These are phyloP conservation scores for Stephania cephalantha DNA, from an alignment of 164 flowering plant species.

Conservation along the genomic window DNA sequence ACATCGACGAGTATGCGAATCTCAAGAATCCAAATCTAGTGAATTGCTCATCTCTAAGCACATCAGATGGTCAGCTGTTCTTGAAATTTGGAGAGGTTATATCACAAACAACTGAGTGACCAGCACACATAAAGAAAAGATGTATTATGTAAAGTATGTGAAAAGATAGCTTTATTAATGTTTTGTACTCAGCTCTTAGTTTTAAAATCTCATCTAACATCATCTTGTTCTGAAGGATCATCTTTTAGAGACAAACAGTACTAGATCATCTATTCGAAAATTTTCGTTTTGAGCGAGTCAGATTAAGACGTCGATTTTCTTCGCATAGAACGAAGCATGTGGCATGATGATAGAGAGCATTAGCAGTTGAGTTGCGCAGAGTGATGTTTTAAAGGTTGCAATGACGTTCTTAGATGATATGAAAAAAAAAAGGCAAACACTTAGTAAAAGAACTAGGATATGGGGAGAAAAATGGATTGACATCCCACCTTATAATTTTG, in stretches of 20 bases:
- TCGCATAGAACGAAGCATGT: background rate
- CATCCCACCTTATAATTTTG: no score
- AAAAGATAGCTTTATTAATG: background rate
- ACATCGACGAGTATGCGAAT: constrained; percentile 68
- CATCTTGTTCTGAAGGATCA: no score
- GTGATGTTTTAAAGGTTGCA: no score
- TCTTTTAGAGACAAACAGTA: no score
- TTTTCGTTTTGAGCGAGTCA: background rate
- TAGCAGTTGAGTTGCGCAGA: no score
- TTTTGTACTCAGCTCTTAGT: background rate
- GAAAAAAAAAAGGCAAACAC: no score
- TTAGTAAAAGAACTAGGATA: no score
- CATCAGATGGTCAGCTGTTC: constrained; percentile 92
- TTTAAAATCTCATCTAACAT: no score
- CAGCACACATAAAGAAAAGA: background rate
- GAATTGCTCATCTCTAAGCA: constrained; percentile 64
- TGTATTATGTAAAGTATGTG: background rate
- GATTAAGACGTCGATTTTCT: background rate
- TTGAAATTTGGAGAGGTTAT: constrained; percentile 93
- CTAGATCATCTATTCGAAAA: no score
- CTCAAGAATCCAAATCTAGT: constrained; percentile 63
- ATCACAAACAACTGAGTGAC: constrained; percentile 51
- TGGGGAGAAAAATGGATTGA: no score
- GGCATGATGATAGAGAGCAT: no score
- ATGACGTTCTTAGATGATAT: no score